Conservation (phyloP, 2,329 filamentous ascomycete genomes). For the Orbilia quercus region DNA sequence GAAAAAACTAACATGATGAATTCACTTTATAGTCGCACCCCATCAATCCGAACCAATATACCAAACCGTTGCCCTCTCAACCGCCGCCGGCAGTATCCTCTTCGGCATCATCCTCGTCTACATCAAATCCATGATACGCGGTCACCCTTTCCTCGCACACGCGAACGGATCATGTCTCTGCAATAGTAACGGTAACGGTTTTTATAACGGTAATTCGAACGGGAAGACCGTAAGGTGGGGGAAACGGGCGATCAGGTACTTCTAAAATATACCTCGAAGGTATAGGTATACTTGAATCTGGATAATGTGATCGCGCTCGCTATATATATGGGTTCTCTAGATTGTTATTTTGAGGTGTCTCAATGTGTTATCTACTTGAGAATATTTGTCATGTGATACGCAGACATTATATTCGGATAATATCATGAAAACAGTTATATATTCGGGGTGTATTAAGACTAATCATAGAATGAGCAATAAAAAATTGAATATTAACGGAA, state of each 20-base stretch:
- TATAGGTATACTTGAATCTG: neutral
- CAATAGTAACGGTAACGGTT: too few relatives aligned
- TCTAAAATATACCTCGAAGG: neutral
- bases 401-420: too few relatives aligned
- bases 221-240: constrained; percentile 42
- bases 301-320: too few relatives aligned
- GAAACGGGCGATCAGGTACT: constrained; percentile 18
- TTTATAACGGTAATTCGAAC: too few relatives aligned
- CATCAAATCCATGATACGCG: constrained; percentile 13
- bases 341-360: too few relatives aligned
- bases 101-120: constrained; percentile 11
- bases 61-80: neutral
- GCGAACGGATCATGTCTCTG: neutral
- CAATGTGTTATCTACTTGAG: too few relatives aligned
- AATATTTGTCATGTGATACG: too few relatives aligned
- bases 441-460: neutral
- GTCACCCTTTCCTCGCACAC: neutral
- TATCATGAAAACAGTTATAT: too few relatives aligned
- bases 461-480: neutral
- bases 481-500: constrained; percentile 14
- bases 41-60: neutral
- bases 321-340: too few relatives aligned
- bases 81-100: constrained; percentile 1
- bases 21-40: neutral
- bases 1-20: too few relatives aligned